Percentiles rank a stretch among this genome's conserved stretches.
These are phyloP conservation scores for Colletotrichum tanaceti DNA, from an alignment of 2,329 filamentous ascomycete genomes.

Conservation along the genomic window DNA sequence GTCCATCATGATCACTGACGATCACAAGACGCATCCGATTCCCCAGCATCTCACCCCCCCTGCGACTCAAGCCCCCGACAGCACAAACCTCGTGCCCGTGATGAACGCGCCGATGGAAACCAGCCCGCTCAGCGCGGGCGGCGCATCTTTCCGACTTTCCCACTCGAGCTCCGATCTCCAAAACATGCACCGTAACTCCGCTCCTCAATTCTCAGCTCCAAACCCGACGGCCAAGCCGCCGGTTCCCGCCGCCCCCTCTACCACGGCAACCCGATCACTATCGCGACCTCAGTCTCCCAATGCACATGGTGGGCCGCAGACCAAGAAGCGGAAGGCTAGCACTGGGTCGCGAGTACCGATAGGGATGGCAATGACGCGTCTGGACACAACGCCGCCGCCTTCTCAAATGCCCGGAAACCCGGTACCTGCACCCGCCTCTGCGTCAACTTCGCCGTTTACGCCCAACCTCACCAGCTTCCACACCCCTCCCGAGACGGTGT, in stretches of 20 bases:
- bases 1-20: slow-evolving; percentile 96
- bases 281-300: slow-evolving; percentile 81
- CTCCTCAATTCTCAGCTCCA: slow-evolving; percentile 45
- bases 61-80: slow-evolving; percentile 38
- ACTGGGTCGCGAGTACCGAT: slow-evolving; percentile 74
- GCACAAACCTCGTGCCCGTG: slow-evolving; percentile 34
- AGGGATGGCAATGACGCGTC: slow-evolving; percentile 82
- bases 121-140: slow-evolving; percentile 49
- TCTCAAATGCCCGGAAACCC: slow-evolving; percentile 53
- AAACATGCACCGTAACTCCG: slow-evolving; percentile 64
- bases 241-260: slow-evolving; percentile 26
- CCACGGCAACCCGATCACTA: slow-evolving; percentile 48
- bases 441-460: slow-evolving; percentile 66
- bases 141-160: slow-evolving; percentile 64
- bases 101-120: slow-evolving; percentile 44
- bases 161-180: slow-evolving; percentile 74
- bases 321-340: slow-evolving; percentile 87
- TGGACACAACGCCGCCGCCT: slow-evolving; percentile 68
- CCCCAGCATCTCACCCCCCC: slow-evolving; percentile 46
- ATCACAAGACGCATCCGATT: slow-evolving; percentile 86
- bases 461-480: slow-evolving; percentile 59
- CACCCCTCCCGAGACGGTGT: slow-evolving; percentile 51
- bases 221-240: slow-evolving; percentile 47
- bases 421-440: slow-evolving; percentile 53
- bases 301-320: slow-evolving; percentile 70